A percentile compares a stretch with the other conserved stretches of the same genome.
phyloP scores from a whole-genome alignment of 306 rosid genomes.

The Trifolium repens region DNA sequence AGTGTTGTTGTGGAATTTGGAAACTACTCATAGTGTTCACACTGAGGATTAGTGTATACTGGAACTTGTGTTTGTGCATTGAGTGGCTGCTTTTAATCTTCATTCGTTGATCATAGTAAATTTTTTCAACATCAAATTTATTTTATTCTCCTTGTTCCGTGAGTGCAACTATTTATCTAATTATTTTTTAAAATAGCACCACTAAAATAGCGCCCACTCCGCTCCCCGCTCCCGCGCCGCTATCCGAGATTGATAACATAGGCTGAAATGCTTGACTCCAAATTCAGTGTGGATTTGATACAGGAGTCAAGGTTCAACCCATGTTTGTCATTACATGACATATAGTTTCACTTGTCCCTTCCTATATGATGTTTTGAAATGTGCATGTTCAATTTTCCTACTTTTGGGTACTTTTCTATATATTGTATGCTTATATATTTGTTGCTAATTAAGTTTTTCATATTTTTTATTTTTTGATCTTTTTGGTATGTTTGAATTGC shows the following conservation, averaged over 20 bases:
- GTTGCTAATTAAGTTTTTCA: neutral
- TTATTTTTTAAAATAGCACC: too few species aligned
- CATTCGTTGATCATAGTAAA: conserved; percentile 8
- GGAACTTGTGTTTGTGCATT: conserved; percentile 22
- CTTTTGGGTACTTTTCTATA: too few species aligned
- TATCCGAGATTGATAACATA: too few species aligned
- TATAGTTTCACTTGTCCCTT: neutral
- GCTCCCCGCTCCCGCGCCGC: too few species aligned
- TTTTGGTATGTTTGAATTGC: conserved; percentile 11
- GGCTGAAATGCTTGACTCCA: neutral
- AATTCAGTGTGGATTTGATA: neutral
- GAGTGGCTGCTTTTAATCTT: conserved; percentile 21
- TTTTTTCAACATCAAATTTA: conserved; percentile 9
- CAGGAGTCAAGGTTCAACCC: conserved; percentile 5
- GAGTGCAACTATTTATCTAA: conserved; percentile 3
- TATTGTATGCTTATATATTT: neutral
- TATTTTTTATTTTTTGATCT: neutral
- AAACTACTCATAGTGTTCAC: neutral
- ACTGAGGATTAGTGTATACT: neutral
- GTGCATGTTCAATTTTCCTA: neutral
- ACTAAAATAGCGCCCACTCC: too few species aligned
- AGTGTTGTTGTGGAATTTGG: conserved; percentile 12
- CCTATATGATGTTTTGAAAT: neutral
- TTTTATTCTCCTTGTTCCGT: conserved; percentile 24
- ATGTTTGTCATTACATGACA: conserved; percentile 13